A percentile compares a stretch with the other conserved stretches of the same genome.
Evolutionary conservation across 2,329 filamentous ascomycete species (phyloP).

Genomic region (Fusarium cicatricum): DNA sequence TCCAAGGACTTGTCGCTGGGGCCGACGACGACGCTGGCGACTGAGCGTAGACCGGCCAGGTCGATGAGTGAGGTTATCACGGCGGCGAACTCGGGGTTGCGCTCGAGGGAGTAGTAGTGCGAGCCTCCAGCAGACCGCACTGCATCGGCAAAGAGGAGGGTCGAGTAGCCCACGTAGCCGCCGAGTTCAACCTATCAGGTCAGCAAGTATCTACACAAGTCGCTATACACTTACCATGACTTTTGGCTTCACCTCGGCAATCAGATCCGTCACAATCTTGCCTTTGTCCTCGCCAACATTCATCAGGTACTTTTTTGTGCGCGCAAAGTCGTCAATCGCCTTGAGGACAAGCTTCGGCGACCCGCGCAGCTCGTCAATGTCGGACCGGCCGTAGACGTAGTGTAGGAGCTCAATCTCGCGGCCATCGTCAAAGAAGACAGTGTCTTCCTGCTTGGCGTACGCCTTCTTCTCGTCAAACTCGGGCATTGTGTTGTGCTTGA

Average conservation of each 20-base stretch:
- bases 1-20: conserved; percentile 71
- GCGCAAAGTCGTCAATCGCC: conserved; percentile 72
- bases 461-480: conserved; percentile 50
- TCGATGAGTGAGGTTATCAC: conserved; percentile 75
- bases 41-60: conserved; percentile 74
- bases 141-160: conserved; percentile 76
- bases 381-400: conserved; percentile 69
- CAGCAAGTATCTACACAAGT: not conserved
- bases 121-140: conserved; percentile 69
- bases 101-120: conserved; percentile 75
- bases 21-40: conserved; percentile 76
- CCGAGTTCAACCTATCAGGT: conserved; percentile 70
- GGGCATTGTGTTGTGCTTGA: conserved; percentile 24
- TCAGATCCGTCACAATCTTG: conserved; percentile 72
- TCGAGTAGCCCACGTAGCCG: conserved; percentile 84
- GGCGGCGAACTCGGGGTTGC: conserved; percentile 76
- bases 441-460: conserved; percentile 52
- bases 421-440: conserved; percentile 69
- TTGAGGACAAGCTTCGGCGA: conserved; percentile 70
- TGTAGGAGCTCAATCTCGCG: conserved; percentile 78
- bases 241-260: conserved; percentile 70
- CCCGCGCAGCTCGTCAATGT: conserved; percentile 69
- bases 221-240: conserved; percentile 60
- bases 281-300: conserved; percentile 82
- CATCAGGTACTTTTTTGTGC: conserved; percentile 76